phyloP scores from a whole-genome alignment of 73 alveolate genomes.

The Symbiodinium pilosum region DNA sequence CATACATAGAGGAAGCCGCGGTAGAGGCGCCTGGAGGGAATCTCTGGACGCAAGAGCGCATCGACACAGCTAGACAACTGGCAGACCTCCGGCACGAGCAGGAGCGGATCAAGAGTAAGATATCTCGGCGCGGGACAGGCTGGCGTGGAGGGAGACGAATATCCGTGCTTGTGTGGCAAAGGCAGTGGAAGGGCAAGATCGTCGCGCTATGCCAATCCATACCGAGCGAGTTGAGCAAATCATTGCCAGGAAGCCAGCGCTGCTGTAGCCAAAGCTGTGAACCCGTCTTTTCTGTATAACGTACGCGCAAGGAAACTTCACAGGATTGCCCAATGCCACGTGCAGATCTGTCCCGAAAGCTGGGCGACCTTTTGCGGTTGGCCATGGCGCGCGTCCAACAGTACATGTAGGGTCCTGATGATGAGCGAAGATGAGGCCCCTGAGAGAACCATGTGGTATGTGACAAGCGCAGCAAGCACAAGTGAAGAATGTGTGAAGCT shows the following conservation, averaged over 20 bases:
- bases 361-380: slow-evolving; percentile 37
- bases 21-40: background rate
- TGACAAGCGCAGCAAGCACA: too few relatives aligned
- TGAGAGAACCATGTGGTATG: too few relatives aligned
- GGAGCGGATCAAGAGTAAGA: too few relatives aligned
- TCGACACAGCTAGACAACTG: background rate
- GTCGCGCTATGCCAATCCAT: background rate
- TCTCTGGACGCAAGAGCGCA: background rate
- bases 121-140: too few relatives aligned
- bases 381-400: background rate
- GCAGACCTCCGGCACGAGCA: background rate
- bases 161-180: background rate
- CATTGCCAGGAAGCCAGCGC: background rate
- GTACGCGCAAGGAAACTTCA: background rate
- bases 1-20: slow-evolving; percentile 34
- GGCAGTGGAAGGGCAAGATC: background rate
- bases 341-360: background rate
- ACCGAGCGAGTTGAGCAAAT: background rate
- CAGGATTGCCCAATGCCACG: background rate
- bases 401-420: background rate
- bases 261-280: background rate
- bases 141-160: too few relatives aligned
- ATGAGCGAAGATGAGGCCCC: background rate
- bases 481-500: background rate
- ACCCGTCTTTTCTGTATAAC: background rate